Base-by-base conservation (phyloP, 495 filamentous ascomycete genomes). In the Xylaria curta region DNA sequence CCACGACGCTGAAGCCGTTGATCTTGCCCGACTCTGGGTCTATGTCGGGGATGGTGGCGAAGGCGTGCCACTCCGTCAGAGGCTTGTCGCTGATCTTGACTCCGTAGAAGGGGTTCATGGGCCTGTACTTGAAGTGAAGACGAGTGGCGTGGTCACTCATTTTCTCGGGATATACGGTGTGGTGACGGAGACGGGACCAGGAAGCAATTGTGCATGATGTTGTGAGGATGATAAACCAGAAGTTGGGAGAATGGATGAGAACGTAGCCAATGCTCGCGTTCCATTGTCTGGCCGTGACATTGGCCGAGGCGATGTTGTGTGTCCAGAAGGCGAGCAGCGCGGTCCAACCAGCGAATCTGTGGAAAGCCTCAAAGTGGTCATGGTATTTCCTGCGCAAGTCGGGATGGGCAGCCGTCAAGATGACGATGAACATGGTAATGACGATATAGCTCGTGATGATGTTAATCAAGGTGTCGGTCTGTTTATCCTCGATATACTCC, bases 11-110 rank as follows among this genome's bases (percentile, higher is more conserved):
- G 79, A 92, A 94, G 21, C 89, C 90, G n/a, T 81, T 79, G 53
- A 79, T 77, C 66, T 83, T 80, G 60, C 82, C 81, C 40, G 78
- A 81, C 72, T 83, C 82, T 40, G 88, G 76, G 49, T 76, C 68
- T 54, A 74, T 82, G 70, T 84, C 82, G 44, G 90, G 89, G 75
- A 96, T 93, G 28, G 90, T 91, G 24, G 93, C 93, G 73, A 97
- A 97, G 9, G 90, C 87, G 81, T 97, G 93, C 87, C 91, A 94
- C 83, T 97, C 93, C 15, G 83, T 87, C 65, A 96, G 81, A 0
- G 90, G 90, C 19, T 83, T 83, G 66, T 87, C 81, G 42, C 88
- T 88, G 53, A 89, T 81, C 70, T 82, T 85, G 33, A 84, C 80
- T 74, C 88, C 81, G 75, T 83, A 90, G 84, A 83, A 87, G 33